Evolutionary conservation across 768 basidiomycete species (phyloP).

Genomic region (Xanthoconium purpureum): DNA sequence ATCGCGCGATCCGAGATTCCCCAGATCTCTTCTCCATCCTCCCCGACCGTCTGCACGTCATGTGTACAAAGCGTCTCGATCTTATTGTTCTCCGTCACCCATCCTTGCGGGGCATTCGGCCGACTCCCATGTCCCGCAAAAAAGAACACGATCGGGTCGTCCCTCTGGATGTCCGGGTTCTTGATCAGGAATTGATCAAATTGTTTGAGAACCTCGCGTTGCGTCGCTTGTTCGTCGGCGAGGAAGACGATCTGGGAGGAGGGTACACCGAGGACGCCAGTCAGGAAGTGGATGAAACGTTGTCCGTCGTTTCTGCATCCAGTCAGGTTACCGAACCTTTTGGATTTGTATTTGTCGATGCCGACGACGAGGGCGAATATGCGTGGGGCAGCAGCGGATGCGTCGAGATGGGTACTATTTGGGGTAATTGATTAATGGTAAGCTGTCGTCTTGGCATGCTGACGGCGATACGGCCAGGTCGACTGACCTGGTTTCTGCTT

Average conservation of each 20-base stretch:
- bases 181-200: constrained; percentile 12
- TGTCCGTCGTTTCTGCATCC: constrained; percentile 21
- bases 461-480: neutral
- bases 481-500: constrained; percentile 3
- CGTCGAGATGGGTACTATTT: neutral
- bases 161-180: constrained; percentile 5
- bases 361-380: constrained; percentile 20
- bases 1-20: constrained; percentile 18
- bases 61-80: constrained; percentile 18
- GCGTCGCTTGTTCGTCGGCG: constrained; percentile 12
- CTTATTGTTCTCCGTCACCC: constrained; percentile 13
- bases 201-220: neutral
- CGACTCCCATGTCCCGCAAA: constrained; percentile 19
- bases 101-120: constrained; percentile 10
- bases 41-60: constrained; percentile 2
- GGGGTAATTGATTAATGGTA: too few relatives aligned
- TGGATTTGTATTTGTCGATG: constrained; percentile 12
- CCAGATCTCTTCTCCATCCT: constrained; percentile 2
- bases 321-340: neutral
- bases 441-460: neutral
- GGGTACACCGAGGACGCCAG: constrained; percentile 11
- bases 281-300: constrained; percentile 14
- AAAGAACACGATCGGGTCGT: constrained; percentile 20
- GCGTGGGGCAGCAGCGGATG: constrained; percentile 1
- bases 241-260: constrained; percentile 12